Evolutionary conservation across 306 rosid species (phyloP).

Genomic region (Inga oerstediana): DNA sequence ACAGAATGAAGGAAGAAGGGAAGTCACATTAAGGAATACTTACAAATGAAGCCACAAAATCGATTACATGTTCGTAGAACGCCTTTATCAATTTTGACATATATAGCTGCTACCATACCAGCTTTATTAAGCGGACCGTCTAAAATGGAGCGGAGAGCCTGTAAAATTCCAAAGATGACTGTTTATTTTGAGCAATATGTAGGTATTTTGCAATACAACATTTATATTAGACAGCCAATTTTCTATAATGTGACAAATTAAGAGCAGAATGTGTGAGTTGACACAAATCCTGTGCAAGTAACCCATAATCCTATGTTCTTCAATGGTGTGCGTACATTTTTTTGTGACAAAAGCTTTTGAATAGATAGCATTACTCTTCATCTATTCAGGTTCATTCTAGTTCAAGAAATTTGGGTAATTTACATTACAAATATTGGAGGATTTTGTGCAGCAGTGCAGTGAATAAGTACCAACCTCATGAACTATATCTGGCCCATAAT

Average conservation of each 20-base stretch:
- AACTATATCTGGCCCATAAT: constrained; percentile 39
- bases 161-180: neutral
- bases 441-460: too few relatives aligned
- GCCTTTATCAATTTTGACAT: constrained; percentile 43
- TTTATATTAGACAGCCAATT: neutral
- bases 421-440: neutral
- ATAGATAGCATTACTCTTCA: neutral
- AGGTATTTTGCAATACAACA: neutral
- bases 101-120: constrained; percentile 44
- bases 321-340: neutral
- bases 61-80: constrained; percentile 34
- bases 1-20: neutral
- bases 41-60: constrained; percentile 47
- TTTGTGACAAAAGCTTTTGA: neutral
- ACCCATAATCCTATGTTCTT: neutral
- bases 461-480: constrained; percentile 26
- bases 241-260: neutral
- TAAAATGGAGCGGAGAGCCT: constrained; percentile 38
- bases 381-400: neutral
- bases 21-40: neutral
- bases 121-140: constrained; percentile 46
- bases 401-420: neutral
- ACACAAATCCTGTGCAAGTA: neutral
- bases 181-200: neutral
- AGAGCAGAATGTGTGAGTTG: neutral